Percentiles rank a stretch among this genome's conserved stretches.
Evolutionary conservation across 2,329 filamentous ascomycete species (phyloP).

Genomic region (Rhynchosporium agropyri): DNA sequence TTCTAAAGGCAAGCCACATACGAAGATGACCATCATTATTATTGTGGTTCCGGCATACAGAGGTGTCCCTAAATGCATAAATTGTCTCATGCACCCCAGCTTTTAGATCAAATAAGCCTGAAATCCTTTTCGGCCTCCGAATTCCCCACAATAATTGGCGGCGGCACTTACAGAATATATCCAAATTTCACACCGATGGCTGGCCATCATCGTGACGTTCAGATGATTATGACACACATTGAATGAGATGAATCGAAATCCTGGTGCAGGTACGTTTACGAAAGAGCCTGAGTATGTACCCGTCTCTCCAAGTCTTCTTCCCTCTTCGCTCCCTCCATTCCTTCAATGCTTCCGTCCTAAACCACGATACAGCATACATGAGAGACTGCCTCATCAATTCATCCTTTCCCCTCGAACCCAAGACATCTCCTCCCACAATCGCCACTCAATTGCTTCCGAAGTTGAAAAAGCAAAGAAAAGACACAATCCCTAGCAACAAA

Average conservation of each 20-base stretch:
- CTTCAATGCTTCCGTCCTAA: not conserved
- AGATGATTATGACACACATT: not conserved
- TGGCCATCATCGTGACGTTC: not conserved
- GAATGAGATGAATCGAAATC: not conserved
- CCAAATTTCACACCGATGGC: not conserved
- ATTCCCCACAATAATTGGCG: not conserved
- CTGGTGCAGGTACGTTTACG: not conserved
- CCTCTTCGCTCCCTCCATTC: not conserved
- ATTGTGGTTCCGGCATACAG: not conserved
- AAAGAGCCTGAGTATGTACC: not conserved
- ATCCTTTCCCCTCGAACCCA: constrained; percentile 2
- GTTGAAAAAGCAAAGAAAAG: not conserved
- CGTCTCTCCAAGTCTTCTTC: not conserved
- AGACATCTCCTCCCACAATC: not conserved
- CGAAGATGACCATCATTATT: not conserved
- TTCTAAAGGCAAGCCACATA: constrained; percentile 1
- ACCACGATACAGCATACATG: not conserved
- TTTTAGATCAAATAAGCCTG: not conserved
- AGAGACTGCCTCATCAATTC: not conserved
- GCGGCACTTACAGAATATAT: not conserved
- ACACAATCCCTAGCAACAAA: not conserved
- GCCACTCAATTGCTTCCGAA: not conserved
- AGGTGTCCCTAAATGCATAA: constrained; percentile 1
- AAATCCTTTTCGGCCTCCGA: not conserved
- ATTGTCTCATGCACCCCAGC: constrained; percentile 13